Conservation (phyloP, 306 rosid genomes). For the Boehmeria nivea region DNA sequence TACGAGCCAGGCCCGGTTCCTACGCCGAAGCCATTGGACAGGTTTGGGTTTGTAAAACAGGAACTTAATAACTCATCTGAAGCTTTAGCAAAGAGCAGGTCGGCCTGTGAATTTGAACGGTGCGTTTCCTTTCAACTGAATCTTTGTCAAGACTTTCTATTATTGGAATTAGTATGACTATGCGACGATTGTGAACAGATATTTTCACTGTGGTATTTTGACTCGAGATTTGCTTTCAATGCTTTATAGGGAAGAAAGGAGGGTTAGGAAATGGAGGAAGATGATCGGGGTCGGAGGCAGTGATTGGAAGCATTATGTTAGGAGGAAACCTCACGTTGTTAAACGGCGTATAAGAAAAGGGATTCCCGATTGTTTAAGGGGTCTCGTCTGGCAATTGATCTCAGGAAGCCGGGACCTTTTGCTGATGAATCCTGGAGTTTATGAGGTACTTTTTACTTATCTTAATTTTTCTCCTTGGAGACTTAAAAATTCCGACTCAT, state of each 20-base stretch:
- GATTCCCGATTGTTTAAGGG: conserved; percentile 98
- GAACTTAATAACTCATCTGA: conserved; percentile 54
- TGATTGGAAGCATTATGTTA: conserved; percentile 90
- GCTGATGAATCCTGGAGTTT: conserved; percentile 98
- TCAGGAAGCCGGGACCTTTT: conserved; percentile 95
- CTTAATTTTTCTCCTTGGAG: conserved; percentile 9
- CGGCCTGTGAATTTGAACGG: conserved; percentile 61
- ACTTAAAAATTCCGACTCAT: no score
- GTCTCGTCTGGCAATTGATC: conserved; percentile 97
- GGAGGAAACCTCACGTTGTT: conserved; percentile 88
- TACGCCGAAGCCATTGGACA: conserved; percentile 59
- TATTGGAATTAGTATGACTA: background rate
- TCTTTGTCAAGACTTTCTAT: background rate
- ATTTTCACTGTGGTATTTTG: background rate
- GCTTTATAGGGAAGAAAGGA: conserved; percentile 67
- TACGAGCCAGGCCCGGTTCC: conserved; percentile 66
- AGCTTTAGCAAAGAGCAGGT: conserved; percentile 40
- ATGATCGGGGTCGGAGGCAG: conserved; percentile 99
- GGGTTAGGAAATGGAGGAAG: conserved; percentile 97
- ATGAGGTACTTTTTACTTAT: conserved; percentile 53
- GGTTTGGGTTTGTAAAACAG: conserved; percentile 83
- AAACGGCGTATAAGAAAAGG: conserved; percentile 96
- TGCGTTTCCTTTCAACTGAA: conserved; percentile 19
- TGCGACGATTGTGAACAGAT: background rate
- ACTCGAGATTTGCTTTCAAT: background rate